phyloP scores from a whole-genome alignment of 73 alveolate species.

The Paramecium pentaurelia region DNA sequence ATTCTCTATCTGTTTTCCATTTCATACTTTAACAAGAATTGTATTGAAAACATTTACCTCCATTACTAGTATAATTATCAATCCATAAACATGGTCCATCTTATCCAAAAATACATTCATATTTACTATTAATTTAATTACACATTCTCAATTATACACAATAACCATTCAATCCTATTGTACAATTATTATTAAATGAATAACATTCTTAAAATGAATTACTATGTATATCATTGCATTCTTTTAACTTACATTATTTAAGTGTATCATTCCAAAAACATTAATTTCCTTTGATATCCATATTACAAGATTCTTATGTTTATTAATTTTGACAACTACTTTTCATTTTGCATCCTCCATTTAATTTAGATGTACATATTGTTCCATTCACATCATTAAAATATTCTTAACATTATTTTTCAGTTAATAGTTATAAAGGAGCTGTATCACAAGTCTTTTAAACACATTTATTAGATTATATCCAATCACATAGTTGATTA shows the following conservation, averaged over 20 bases:
- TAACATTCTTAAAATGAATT: neutral
- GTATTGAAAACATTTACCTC: neutral
- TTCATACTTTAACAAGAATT: neutral
- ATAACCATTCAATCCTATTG: neutral
- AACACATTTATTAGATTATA: neutral
- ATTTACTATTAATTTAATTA: neutral
- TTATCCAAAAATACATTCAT: neutral
- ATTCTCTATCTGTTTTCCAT: neutral
- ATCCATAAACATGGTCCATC: constrained; percentile 47
- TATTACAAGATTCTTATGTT: neutral
- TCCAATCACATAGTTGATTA: neutral
- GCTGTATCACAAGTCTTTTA: neutral
- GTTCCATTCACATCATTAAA: neutral
- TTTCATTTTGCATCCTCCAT: constrained; percentile 4
- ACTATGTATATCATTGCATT: neutral
- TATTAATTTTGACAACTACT: neutral
- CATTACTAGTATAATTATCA: neutral
- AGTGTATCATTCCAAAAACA: neutral
- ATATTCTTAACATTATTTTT: neutral
- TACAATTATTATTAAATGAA: neutral
- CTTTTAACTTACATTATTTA: neutral
- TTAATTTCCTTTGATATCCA: neutral
- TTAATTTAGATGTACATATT: neutral
- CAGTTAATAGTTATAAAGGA: neutral
- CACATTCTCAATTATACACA: neutral